Conservation (phyloP, 192 early-diverging fungal genomes). For the Rhizophagus clarus region DNA sequence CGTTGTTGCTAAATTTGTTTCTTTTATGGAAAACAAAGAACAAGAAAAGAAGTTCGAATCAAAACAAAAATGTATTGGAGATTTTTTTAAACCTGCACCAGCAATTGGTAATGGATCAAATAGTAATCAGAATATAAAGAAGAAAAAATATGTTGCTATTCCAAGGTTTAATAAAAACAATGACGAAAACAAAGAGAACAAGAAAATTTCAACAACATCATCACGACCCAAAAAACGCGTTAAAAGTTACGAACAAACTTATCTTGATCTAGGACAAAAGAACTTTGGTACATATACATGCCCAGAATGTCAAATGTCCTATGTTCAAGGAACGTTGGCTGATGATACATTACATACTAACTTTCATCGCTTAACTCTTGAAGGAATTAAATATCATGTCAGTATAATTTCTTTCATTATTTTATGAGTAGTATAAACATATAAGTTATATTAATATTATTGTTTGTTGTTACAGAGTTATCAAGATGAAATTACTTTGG, state of each 20-base stretch:
- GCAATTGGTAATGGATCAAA: not conserved
- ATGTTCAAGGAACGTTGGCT: slow-evolving; percentile 40
- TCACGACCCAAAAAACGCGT: not conserved
- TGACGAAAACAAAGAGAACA: not conserved
- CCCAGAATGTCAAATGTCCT: slow-evolving; percentile 49
- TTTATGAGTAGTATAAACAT: not conserved
- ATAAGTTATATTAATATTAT: not conserved
- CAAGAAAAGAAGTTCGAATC: not conserved
- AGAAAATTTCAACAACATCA: not conserved
- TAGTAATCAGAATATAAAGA: not conserved
- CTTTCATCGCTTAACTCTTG: slow-evolving; percentile 42
- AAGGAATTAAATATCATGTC: slow-evolving; percentile 46
- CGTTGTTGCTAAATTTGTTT: not conserved
- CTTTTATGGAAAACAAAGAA: not conserved
- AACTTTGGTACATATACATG: slow-evolving; percentile 37
- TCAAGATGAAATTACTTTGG: slow-evolving; percentile 45
- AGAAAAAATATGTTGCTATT: not conserved
- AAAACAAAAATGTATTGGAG: slow-evolving; percentile 12
- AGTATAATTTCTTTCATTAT: not conserved
- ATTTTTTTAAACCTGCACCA: slow-evolving; percentile 4
- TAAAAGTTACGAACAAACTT: slow-evolving; percentile 23
- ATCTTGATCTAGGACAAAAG: slow-evolving; percentile 39
- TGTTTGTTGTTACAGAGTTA: slow-evolving; percentile 31
- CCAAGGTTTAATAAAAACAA: not conserved
- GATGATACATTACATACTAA: slow-evolving; percentile 47